These are phyloP conservation scores for Hortaea werneckii DNA, from an alignment of 2,329 filamentous ascomycete genomes.

Conservation along the genomic window DNA sequence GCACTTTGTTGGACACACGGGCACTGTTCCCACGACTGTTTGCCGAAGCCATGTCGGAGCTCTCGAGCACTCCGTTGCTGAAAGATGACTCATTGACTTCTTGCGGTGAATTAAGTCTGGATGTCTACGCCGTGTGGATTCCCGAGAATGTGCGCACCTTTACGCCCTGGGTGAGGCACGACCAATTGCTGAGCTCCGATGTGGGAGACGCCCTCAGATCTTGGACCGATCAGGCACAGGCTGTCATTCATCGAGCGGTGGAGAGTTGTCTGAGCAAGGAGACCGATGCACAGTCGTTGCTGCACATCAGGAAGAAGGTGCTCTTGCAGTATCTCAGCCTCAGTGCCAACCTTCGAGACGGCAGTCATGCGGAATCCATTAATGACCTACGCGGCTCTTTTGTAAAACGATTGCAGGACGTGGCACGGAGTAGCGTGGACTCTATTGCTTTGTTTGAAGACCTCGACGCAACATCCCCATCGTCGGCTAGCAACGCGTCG, in stretches of 20 bases:
- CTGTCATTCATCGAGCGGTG: constrained; percentile 13
- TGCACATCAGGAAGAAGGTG: constrained; percentile 16
- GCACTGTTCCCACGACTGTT: constrained; percentile 63
- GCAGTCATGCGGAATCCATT: constrained; percentile 9
- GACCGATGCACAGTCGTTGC: constrained; percentile 11
- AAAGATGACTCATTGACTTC: constrained; percentile 57
- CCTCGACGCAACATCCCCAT: not conserved
- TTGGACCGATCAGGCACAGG: constrained; percentile 57
- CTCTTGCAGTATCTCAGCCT: constrained; percentile 18
- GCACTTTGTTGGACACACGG: constrained; percentile 68
- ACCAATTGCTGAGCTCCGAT: constrained; percentile 45
- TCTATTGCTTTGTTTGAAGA: not conserved
- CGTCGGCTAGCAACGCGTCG: not conserved
- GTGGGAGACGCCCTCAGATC: constrained; percentile 39
- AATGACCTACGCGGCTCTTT: constrained; percentile 14
- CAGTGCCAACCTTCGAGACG: constrained; percentile 10
- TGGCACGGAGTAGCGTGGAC: constrained; percentile 10
- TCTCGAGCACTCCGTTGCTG: constrained; percentile 63
- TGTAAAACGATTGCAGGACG: constrained; percentile 10
- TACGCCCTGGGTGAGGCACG: constrained; percentile 76
- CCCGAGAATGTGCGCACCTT: constrained; percentile 74
- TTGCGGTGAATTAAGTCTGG: constrained; percentile 63
- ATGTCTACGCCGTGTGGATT: constrained; percentile 71
- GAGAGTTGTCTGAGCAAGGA: constrained; percentile 10
- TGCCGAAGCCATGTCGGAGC: constrained; percentile 53